Evolutionary conservation across 108 stramenopile genomes (phyloP).

Genomic region (Aurantiochytrium sp.): DNA sequence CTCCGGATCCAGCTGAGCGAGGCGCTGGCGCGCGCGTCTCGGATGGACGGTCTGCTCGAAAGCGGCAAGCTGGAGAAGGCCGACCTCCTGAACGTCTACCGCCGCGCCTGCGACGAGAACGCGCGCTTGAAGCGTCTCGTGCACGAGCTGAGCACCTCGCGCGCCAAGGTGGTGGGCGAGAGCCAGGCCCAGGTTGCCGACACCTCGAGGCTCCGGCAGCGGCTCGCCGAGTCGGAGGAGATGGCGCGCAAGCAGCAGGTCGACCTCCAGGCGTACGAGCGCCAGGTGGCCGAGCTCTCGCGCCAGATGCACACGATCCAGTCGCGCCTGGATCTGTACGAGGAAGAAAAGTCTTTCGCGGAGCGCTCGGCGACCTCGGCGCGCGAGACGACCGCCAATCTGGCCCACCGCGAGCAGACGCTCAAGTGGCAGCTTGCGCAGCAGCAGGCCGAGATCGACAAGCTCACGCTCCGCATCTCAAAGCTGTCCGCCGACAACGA

Average conservation of each 20-base stretch:
- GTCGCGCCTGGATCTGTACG: neutral
- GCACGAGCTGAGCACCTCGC: neutral
- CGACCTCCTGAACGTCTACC: neutral
- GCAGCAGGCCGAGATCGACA: constrained; percentile 6
- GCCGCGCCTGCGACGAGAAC: constrained; percentile 4
- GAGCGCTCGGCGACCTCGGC: neutral
- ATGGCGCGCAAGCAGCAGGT: neutral
- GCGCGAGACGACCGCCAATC: neutral
- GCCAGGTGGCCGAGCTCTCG: constrained; percentile 15
- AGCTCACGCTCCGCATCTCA: neutral
- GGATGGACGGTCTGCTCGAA: constrained; percentile 24
- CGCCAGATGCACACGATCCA: constrained; percentile 20
- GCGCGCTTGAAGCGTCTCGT: constrained; percentile 16
- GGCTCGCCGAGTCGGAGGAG: neutral
- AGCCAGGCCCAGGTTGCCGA: constrained; percentile 5
- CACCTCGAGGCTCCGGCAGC: neutral
- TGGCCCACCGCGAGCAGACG: neutral
- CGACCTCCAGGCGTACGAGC: constrained; percentile 21
- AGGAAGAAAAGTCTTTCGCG: constrained; percentile 4
- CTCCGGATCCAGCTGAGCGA: constrained; percentile 1
- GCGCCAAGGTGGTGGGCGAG: constrained; percentile 12
- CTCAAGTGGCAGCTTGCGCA: constrained; percentile 12
- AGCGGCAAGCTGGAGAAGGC: constrained; percentile 18
- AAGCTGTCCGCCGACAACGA: neutral
- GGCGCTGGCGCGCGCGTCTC: neutral